These are phyloP conservation scores for Erythrobasidium yunnanense DNA, from an alignment of 768 basidiomycete genomes.

Conservation along the genomic window DNA sequence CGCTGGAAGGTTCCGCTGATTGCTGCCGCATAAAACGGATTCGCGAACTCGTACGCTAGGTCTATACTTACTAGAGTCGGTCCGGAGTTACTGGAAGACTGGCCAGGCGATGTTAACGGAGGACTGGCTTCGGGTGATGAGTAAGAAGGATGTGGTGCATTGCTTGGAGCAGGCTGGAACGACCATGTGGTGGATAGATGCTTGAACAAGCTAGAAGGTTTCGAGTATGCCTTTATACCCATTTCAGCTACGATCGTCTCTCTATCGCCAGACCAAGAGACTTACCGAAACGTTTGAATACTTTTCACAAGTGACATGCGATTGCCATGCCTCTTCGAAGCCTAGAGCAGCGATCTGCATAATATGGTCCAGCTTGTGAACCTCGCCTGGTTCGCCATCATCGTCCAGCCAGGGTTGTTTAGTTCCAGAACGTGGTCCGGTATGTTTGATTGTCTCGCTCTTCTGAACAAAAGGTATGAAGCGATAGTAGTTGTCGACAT, in stretches of 20 bases:
- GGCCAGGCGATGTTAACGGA: slow-evolving; percentile 38
- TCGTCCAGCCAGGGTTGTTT: slow-evolving; percentile 33
- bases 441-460: slow-evolving; percentile 52
- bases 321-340: slow-evolving; percentile 77
- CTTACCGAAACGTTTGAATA: slow-evolving; percentile 67
- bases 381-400: slow-evolving; percentile 38
- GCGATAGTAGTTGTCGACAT: slow-evolving; percentile 69
- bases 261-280: slow-evolving; percentile 29
- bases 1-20: slow-evolving; percentile 74
- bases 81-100: slow-evolving; percentile 64
- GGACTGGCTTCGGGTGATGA: neutral
- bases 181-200: slow-evolving; percentile 40
- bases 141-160: neutral
- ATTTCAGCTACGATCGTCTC: no score
- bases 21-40: slow-evolving; percentile 71
- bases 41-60: slow-evolving; percentile 73
- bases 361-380: slow-evolving; percentile 57
- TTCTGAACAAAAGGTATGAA: slow-evolving; percentile 83
- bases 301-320: slow-evolving; percentile 68
- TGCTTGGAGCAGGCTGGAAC: slow-evolving; percentile 4
- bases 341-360: slow-evolving; percentile 77
- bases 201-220: slow-evolving; percentile 40
- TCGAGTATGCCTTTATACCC: slow-evolving; percentile 37
- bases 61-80: slow-evolving; percentile 71
- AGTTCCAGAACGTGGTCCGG: neutral